Evolutionary conservation across 768 basidiomycete species (phyloP).

Genomic region (Rhizopogon roseolus): DNA sequence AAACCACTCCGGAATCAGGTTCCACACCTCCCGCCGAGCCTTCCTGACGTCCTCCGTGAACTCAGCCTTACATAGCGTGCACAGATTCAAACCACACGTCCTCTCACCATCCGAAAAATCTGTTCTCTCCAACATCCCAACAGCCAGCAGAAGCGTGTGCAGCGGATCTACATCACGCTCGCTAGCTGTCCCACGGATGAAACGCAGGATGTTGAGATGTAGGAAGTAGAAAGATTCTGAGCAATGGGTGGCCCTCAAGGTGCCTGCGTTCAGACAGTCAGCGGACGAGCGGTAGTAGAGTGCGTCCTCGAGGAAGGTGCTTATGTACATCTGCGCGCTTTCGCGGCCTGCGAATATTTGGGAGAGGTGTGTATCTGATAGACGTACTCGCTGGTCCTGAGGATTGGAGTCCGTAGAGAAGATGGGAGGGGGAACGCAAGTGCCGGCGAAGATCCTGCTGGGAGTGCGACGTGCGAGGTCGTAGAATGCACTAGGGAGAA

Average conservation of each 20-base stretch:
- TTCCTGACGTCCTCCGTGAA: constrained; percentile 36
- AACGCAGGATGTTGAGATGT: constrained; percentile 65
- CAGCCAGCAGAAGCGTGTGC: constrained; percentile 61
- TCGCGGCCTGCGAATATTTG: constrained; percentile 62
- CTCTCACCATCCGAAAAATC: constrained; percentile 64
- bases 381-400: constrained; percentile 14
- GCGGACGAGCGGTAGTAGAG: constrained; percentile 48
- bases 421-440: constrained; percentile 29
- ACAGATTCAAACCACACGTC: constrained; percentile 52
- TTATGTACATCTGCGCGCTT: constrained; percentile 54
- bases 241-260: constrained; percentile 35
- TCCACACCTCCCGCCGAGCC: constrained; percentile 61
- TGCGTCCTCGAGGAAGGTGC: constrained; percentile 53
- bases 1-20: constrained; percentile 59
- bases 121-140: constrained; percentile 66
- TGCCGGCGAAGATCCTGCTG: constrained; percentile 59
- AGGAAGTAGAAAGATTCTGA: constrained; percentile 73
- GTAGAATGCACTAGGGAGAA: constrained; percentile 71
- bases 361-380: constrained; percentile 35
- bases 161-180: constrained; percentile 75
- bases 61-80: constrained; percentile 43
- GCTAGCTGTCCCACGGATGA: constrained; percentile 64
- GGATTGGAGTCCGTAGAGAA: constrained; percentile 13
- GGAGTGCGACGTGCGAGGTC: constrained; percentile 72
- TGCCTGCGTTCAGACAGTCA: constrained; percentile 41